A percentile compares a stretch with the other conserved stretches of the same genome.
phyloP scores from a whole-genome alignment of 2,329 filamentous ascomycete genomes.

The Xylaria sp. region DNA sequence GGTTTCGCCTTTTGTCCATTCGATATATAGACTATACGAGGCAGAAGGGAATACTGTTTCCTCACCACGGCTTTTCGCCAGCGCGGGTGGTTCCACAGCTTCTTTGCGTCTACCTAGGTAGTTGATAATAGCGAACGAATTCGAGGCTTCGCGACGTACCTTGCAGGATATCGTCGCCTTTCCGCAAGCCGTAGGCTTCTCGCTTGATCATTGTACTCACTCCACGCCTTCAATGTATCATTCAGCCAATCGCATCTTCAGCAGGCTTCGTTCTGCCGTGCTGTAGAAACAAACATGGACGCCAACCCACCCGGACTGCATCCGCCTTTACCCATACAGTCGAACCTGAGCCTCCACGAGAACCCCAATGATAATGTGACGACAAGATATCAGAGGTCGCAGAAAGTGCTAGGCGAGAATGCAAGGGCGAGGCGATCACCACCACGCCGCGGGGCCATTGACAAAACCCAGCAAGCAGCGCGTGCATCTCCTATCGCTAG shows the following conservation, averaged over 20 bases:
- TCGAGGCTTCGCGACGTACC: slow-evolving; percentile 3
- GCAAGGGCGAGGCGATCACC: slow-evolving; percentile 35
- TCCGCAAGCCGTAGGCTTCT: slow-evolving; percentile 2
- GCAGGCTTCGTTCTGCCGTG: slow-evolving; percentile 40
- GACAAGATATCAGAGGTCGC: slow-evolving; percentile 32
- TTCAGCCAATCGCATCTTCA: slow-evolving; percentile 26
- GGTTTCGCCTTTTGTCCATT: not conserved
- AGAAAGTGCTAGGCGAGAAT: slow-evolving; percentile 29
- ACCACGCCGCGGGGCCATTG: slow-evolving; percentile 21
- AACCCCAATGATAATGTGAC: slow-evolving; percentile 31
- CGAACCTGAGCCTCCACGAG: slow-evolving; percentile 35
- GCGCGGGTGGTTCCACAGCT: slow-evolving; percentile 12
- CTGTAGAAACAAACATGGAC: slow-evolving; percentile 43
- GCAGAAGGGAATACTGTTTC: not conserved
- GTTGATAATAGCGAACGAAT: slow-evolving; percentile 9
- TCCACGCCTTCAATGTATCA: slow-evolving; percentile 41
- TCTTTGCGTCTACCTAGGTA: not conserved
- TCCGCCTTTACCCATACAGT: slow-evolving; percentile 33
- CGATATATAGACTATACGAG: slow-evolving; percentile 6
- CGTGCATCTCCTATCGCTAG: slow-evolving; percentile 32
- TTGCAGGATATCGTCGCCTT: not conserved
- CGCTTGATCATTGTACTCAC: slow-evolving; percentile 4
- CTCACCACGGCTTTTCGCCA: slow-evolving; percentile 1
- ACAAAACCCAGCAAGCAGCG: slow-evolving; percentile 31
- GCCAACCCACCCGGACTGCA: slow-evolving; percentile 35